Percentiles rank a stretch among this genome's conserved stretches.
These are phyloP conservation scores for Globisporangium apiculatum DNA, from an alignment of 352 stramenopile genomes.

Conservation along the genomic window DNA sequence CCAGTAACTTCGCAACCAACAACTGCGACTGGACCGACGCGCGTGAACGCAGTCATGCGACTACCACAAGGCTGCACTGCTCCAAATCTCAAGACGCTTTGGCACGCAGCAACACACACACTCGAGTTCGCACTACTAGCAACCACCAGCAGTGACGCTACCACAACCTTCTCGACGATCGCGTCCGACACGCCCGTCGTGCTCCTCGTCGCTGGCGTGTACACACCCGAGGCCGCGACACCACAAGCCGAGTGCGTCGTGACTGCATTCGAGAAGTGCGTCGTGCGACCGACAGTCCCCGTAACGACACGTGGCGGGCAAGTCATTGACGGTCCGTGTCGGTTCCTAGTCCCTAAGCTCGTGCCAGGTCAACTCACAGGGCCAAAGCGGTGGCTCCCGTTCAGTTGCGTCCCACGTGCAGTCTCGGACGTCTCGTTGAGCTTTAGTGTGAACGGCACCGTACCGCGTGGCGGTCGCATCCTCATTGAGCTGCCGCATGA, in stretches of 20 bases:
- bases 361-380: conserved; percentile 38
- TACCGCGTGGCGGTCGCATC: conserved; percentile 35
- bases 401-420: conserved; percentile 39
- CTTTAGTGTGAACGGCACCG: conserved; percentile 29
- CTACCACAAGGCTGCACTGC: conserved; percentile 19
- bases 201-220: conserved; percentile 46
- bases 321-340: conserved; percentile 46
- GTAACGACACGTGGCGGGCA: conserved; percentile 52
- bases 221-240: conserved; percentile 45
- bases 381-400: conserved; percentile 40
- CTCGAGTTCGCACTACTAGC: conserved; percentile 48
- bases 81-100: conserved; percentile 29
- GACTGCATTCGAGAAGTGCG: conserved; percentile 58
- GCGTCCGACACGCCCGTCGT: conserved; percentile 23
- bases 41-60: conserved; percentile 24
- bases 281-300: conserved; percentile 40
- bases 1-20: not conserved
- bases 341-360: conserved; percentile 44
- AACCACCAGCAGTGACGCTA: not conserved
- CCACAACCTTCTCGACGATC: conserved; percentile 26
- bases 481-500: conserved; percentile 40
- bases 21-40: not conserved
- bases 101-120: conserved; percentile 17
- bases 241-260: conserved; percentile 36
- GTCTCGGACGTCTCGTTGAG: conserved; percentile 52